Evolutionary conservation across 768 basidiomycete species (phyloP).

Genomic region (Candolleomyces eurysporus): DNA sequence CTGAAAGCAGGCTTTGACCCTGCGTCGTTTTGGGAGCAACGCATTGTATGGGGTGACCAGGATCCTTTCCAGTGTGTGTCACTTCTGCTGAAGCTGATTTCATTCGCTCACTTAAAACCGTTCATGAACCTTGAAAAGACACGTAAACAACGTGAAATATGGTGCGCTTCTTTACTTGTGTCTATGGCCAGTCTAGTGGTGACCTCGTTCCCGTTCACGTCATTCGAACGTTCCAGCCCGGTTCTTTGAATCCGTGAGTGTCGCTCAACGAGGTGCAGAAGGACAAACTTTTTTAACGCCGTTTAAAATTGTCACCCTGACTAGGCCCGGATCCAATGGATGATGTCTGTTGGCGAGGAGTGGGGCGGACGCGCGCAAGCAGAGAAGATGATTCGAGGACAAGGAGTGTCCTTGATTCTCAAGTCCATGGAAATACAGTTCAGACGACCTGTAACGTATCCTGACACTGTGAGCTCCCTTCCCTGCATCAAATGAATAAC

Average conservation of each 20-base stretch:
- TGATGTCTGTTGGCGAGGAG: slow-evolving; percentile 52
- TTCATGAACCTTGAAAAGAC: slow-evolving; percentile 36
- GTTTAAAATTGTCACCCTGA: neutral
- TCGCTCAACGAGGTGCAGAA: neutral
- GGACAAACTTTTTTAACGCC: neutral
- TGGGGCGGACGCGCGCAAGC: slow-evolving; percentile 58
- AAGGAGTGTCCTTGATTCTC: slow-evolving; percentile 71
- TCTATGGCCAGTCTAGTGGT: neutral
- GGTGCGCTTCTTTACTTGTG: slow-evolving; percentile 34
- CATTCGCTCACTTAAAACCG: neutral
- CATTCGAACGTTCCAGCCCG: slow-evolving; percentile 39
- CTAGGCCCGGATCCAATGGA: slow-evolving; percentile 73
- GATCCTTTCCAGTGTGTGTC: slow-evolving; percentile 70
- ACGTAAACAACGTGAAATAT: slow-evolving; percentile 78
- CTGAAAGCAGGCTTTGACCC: slow-evolving; percentile 53
- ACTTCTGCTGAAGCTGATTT: slow-evolving; percentile 1
- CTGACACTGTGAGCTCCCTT: slow-evolving; percentile 63
- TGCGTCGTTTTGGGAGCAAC: slow-evolving; percentile 73
- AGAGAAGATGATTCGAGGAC: slow-evolving; percentile 55
- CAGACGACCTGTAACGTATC: slow-evolving; percentile 69
- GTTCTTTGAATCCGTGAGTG: slow-evolving; percentile 66
- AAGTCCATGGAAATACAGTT: slow-evolving; percentile 69
- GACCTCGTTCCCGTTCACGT: neutral
- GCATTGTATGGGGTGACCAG: slow-evolving; percentile 77
- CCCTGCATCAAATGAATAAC: neutral